Percentiles rank a stretch among this genome's conserved stretches.
These are phyloP conservation scores for Geotrichum phurueaensis DNA, from an alignment of 1,139 yeast genomes.

Conservation along the genomic window DNA sequence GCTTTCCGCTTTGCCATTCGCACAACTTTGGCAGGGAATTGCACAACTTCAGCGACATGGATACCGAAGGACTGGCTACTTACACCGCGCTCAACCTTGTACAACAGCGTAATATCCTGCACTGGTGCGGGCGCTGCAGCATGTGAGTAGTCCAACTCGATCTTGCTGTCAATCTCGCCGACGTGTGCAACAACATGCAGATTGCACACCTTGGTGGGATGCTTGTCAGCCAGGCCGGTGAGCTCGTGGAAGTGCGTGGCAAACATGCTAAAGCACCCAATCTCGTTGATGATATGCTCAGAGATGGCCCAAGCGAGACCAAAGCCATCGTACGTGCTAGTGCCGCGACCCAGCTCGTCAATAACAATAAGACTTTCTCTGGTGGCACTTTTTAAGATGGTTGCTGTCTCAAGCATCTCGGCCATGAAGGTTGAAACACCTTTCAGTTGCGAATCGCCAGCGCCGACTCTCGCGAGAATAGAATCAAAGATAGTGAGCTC, in stretches of 20 bases:
- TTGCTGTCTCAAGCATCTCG: constrained; percentile 94
- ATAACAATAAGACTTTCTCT: constrained; percentile 78
- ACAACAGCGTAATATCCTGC: constrained; percentile 75
- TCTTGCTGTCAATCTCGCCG: constrained; percentile 38
- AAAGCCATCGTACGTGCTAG: constrained; percentile 95
- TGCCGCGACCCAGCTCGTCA: constrained; percentile 94
- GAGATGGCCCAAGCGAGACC: constrained; percentile 97
- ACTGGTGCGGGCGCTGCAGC: background rate
- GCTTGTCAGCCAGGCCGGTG: constrained; percentile 64
- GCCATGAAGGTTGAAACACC: constrained; percentile 98
- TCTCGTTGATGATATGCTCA: constrained; percentile 66
- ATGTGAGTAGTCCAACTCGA: constrained; percentile 25
- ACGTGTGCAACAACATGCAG: constrained; percentile 93
- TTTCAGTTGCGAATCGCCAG: constrained; percentile 93
- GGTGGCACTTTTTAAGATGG: constrained; percentile 82
- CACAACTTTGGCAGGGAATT: constrained; percentile 82
- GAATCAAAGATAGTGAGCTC: constrained; percentile 84
- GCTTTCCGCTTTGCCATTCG: constrained; percentile 95
- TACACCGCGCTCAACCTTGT: constrained; percentile 87
- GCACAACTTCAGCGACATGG: constrained; percentile 93
- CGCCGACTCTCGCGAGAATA: constrained; percentile 93
- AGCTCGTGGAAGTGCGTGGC: constrained; percentile 98
- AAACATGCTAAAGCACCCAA: constrained; percentile 75
- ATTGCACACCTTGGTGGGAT: constrained; percentile 59
- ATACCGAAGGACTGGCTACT: constrained; percentile 95